Conservation (phyloP, 2,329 filamentous ascomycete species). For the Ceratocystis diversiconidia region DNA sequence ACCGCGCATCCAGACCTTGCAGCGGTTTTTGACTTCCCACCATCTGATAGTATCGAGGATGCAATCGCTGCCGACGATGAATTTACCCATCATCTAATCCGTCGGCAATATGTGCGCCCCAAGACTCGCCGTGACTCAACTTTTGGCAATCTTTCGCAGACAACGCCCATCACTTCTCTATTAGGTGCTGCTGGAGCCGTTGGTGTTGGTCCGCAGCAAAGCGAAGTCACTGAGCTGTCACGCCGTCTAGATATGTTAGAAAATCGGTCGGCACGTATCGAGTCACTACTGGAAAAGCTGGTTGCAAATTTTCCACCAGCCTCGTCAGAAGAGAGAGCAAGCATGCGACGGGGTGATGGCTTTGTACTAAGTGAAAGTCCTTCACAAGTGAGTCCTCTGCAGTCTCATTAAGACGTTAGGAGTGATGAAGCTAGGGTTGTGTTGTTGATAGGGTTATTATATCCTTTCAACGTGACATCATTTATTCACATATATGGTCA, state of each 20-base stretch:
- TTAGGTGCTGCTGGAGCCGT: constrained; percentile 19
- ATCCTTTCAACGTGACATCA: not conserved
- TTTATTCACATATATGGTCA: not conserved
- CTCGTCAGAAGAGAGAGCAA: not conserved
- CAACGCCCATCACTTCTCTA: not conserved
- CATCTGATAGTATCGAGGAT: constrained; percentile 44
- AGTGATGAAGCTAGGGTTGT: not conserved
- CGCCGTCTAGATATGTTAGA: constrained; percentile 37
- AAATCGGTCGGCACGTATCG: constrained; percentile 34
- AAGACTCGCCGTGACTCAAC: constrained; percentile 41
- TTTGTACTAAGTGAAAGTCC: not conserved
- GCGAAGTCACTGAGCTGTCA: constrained; percentile 32
- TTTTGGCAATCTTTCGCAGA: constrained; percentile 35
- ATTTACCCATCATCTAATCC: constrained; percentile 42
- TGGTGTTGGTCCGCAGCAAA: constrained; percentile 21
- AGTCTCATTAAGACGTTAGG: not conserved
- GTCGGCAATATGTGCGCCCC: constrained; percentile 39
- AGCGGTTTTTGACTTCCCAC: constrained; percentile 57
- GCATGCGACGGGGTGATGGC: not conserved
- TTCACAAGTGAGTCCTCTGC: not conserved
- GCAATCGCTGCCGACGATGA: constrained; percentile 47
- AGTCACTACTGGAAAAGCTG: constrained; percentile 33
- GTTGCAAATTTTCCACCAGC: not conserved
- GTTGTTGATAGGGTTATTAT: not conserved
- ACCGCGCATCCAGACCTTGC: constrained; percentile 58